Percentiles rank a stretch among this genome's conserved stretches.
phyloP scores from a whole-genome alignment of 495 filamentous ascomycete species.

The Podospora pseudoanserina region DNA sequence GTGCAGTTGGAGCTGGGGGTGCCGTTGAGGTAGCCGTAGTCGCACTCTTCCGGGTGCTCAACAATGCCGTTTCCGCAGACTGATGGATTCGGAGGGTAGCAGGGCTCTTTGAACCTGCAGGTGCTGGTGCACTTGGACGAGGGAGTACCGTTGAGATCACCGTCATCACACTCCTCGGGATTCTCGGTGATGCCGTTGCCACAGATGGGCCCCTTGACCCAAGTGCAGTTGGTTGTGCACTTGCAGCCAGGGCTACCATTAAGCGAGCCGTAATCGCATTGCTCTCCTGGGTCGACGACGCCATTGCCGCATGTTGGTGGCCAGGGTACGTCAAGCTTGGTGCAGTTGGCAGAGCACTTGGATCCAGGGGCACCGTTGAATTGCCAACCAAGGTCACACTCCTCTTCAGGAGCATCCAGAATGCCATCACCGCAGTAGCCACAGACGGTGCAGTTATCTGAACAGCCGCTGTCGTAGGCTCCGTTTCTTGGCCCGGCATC shows the following conservation, averaged over 20 bases:
- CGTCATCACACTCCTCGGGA: conserved; percentile 25
- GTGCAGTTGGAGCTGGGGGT: conserved; percentile 17
- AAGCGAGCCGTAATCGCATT: conserved; percentile 21
- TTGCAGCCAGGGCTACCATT: conserved; percentile 15
- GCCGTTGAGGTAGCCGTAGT: conserved; percentile 20
- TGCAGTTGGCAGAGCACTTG: conserved; percentile 20
- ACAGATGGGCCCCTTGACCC: conserved; percentile 6
- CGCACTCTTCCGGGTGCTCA: conserved; percentile 20
- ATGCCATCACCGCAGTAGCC: conserved; percentile 26
- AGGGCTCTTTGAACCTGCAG: conserved; percentile 18
- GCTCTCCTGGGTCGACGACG: conserved; percentile 21
- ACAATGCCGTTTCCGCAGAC: conserved; percentile 25
- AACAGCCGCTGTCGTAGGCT: conserved; percentile 20
- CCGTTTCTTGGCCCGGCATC: conserved; percentile 21
- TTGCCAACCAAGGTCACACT: conserved; percentile 24
- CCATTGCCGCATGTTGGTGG: conserved; percentile 17
- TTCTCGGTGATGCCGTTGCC: conserved; percentile 22
- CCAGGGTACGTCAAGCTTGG: conserved; percentile 10
- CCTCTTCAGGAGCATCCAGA: conserved; percentile 15
- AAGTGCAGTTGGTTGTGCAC: conserved; percentile 19
- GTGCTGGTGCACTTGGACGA: conserved; percentile 11
- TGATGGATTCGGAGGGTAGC: conserved; percentile 14
- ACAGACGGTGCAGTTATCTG: conserved; percentile 21
- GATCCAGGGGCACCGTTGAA: conserved; percentile 20
- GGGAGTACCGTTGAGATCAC: conserved; percentile 20